These are phyloP conservation scores for Coemansia sp. DNA, from an alignment of 192 early-diverging fungal species.

Conservation along the genomic window DNA sequence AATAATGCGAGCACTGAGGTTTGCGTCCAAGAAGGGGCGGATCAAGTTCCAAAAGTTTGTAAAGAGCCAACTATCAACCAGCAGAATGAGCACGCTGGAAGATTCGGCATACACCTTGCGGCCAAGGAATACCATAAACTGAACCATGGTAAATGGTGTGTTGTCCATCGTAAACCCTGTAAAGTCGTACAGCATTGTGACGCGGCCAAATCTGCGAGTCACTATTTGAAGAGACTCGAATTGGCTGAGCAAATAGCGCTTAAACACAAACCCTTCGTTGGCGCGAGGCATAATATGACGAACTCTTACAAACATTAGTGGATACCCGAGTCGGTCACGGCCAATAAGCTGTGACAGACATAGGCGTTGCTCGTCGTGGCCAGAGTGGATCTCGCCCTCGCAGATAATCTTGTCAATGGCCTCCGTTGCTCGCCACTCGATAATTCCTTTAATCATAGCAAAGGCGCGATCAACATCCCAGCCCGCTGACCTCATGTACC, in stretches of 20 bases:
- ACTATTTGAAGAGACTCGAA: constrained; percentile 37
- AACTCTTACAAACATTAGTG: constrained; percentile 29
- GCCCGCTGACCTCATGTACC: constrained; percentile 24
- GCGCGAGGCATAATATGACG: constrained; percentile 46
- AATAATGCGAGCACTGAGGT: constrained; percentile 46
- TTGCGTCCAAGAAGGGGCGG: constrained; percentile 45
- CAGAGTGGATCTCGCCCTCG: constrained; percentile 30
- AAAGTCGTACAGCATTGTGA: constrained; percentile 44
- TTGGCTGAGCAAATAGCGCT: constrained; percentile 34
- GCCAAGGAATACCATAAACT: constrained; percentile 40
- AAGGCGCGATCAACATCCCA: constrained; percentile 47
- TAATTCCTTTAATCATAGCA: constrained; percentile 16
- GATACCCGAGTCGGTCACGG: constrained; percentile 30
- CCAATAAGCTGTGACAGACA: constrained; percentile 36
- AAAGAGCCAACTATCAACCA: constrained; percentile 58
- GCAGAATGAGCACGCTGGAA: constrained; percentile 42
- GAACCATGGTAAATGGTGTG: constrained; percentile 45
- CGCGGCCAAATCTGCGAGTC: constrained; percentile 22
- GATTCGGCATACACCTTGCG: constrained; percentile 39
- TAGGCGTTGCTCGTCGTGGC: constrained; percentile 37
- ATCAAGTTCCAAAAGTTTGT: constrained; percentile 48
- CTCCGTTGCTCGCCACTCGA: constrained; percentile 43
- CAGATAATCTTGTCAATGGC: constrained; percentile 36
- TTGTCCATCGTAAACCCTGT: constrained; percentile 48
- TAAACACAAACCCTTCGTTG: constrained; percentile 28